A percentile compares a stretch with the other conserved stretches of the same genome.
phyloP scores from a whole-genome alignment of 176 grass and related monocot genomes.

The Oryza longistaminata region DNA sequence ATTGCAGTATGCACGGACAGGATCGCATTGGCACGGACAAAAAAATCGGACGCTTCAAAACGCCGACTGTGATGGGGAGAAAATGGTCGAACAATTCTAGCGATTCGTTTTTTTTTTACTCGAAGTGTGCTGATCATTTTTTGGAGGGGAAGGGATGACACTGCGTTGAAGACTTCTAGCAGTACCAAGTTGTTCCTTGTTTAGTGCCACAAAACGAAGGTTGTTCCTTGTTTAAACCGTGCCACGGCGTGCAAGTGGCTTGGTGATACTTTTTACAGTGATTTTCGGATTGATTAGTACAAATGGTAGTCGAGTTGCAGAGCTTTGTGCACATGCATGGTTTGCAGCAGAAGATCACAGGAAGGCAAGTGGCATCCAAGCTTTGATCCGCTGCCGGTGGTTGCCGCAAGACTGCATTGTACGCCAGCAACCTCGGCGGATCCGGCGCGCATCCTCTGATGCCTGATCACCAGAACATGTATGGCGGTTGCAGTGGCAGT shows the following conservation, averaged over 20 bases:
- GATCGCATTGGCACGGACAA: too few species aligned
- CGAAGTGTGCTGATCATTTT: neutral
- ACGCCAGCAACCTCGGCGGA: neutral
- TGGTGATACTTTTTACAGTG: conserved; percentile 9
- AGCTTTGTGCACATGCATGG: conserved; percentile 33
- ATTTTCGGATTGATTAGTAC: conserved; percentile 17
- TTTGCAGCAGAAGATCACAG: neutral
- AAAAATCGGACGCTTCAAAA: too few species aligned
- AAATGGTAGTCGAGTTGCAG: conserved; percentile 7
- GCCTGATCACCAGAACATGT: conserved; percentile 13
- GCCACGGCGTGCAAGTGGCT: conserved; percentile 20
- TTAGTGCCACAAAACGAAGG: neutral
- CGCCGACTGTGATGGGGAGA: too few species aligned
- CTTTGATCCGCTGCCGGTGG: conserved; percentile 32
- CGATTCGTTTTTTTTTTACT: too few species aligned
- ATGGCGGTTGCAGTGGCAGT: neutral
- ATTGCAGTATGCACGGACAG: too few species aligned
- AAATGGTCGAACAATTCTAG: too few species aligned
- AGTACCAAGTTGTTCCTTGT: conserved; percentile 42
- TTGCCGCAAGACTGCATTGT: neutral
- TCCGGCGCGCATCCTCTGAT: neutral
- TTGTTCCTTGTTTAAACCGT: conserved; percentile 19
- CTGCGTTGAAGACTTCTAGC: neutral
- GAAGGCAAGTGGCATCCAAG: conserved; percentile 25
- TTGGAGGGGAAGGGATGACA: too few species aligned